phyloP scores from a whole-genome alignment of 805 yeast species.

The Isabelozyma heimii region DNA sequence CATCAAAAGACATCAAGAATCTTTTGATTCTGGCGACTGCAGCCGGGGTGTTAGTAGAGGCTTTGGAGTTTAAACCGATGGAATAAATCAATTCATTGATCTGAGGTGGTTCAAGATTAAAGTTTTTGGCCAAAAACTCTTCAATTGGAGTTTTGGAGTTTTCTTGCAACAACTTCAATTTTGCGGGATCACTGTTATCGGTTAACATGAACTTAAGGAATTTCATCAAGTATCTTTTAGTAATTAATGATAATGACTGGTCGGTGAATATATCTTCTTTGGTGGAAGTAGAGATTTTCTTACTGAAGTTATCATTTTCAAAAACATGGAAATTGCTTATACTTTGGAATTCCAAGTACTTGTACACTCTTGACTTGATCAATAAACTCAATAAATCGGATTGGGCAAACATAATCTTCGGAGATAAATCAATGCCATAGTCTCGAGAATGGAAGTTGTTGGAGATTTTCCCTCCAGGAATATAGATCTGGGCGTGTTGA shows the following conservation, averaged over 20 bases:
- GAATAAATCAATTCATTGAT: constrained; percentile 81
- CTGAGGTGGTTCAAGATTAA: constrained; percentile 71
- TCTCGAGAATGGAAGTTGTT: constrained; percentile 59
- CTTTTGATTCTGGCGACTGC: constrained; percentile 82
- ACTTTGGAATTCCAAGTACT: constrained; percentile 90
- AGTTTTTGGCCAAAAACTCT: constrained; percentile 59
- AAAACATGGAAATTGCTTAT: constrained; percentile 88
- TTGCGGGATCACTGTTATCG: constrained; percentile 57
- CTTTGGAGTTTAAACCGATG: constrained; percentile 71
- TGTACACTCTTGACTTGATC: constrained; percentile 81
- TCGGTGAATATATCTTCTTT: constrained; percentile 94
- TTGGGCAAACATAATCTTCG: constrained; percentile 83
- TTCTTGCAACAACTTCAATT: constrained; percentile 54
- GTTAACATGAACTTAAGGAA: constrained; percentile 80
- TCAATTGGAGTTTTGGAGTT: constrained; percentile 56
- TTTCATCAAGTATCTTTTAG: constrained; percentile 86
- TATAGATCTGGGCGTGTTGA: constrained; percentile 74
- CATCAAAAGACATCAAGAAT: constrained; percentile 79
- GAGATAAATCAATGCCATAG: constrained; percentile 85
- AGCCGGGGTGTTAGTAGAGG: constrained; percentile 61
- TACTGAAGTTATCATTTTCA: constrained; percentile 84
- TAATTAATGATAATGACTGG: constrained; percentile 66
- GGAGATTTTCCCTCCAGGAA: constrained; percentile 56
- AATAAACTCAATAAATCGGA: constrained; percentile 81
- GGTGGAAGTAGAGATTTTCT: constrained; percentile 61